These are phyloP conservation scores for Jackrogersella multiformis DNA, from an alignment of 495 filamentous ascomycete genomes.

Conservation along the genomic window DNA sequence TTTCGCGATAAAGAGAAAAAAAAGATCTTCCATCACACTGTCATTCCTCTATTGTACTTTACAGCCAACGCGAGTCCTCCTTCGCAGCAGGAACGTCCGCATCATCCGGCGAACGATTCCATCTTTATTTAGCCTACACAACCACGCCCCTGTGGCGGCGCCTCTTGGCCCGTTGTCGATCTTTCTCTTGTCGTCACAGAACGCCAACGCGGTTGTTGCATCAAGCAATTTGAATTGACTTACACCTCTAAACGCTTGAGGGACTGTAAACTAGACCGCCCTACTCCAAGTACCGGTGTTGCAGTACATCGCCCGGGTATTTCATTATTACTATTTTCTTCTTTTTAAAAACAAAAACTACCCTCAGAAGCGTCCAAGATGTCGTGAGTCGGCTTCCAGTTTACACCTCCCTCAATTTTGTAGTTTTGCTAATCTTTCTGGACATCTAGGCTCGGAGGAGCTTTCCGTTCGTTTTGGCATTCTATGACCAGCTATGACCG, in stretches of 20 bases:
- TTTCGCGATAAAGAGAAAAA: conserved; percentile 32
- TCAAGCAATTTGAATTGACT: conserved; percentile 21
- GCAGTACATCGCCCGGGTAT: background rate
- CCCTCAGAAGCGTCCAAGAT: conserved; percentile 27
- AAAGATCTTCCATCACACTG: conserved; percentile 1
- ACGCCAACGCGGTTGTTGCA: conserved; percentile 9
- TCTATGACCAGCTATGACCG: conserved; percentile 82
- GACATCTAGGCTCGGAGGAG: conserved; percentile 55
- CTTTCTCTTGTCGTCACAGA: conserved; percentile 10
- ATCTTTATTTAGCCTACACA: conserved; percentile 21
- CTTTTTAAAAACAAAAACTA: background rate
- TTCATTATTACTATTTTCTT: background rate
- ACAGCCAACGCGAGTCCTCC: conserved; percentile 18
- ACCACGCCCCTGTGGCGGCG: conserved; percentile 15
- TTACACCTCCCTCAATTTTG: background rate
- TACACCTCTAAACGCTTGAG: background rate
- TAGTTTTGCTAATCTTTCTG: conserved; percentile 5
- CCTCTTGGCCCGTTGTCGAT: conserved; percentile 30
- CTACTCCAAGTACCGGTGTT: conserved; percentile 3
- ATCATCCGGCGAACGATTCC: conserved; percentile 12
- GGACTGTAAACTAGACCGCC: conserved; percentile 6
- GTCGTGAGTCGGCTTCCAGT: conserved; percentile 34
- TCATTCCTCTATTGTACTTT: conserved; percentile 13
- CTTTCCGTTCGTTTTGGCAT: conserved; percentile 91
- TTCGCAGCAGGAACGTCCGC: conserved; percentile 12